A percentile compares a stretch with the other conserved stretches of the same genome.
These are phyloP conservation scores for Penstemon newberryi DNA, from an alignment of 257 asterid genomes.

Conservation along the genomic window DNA sequence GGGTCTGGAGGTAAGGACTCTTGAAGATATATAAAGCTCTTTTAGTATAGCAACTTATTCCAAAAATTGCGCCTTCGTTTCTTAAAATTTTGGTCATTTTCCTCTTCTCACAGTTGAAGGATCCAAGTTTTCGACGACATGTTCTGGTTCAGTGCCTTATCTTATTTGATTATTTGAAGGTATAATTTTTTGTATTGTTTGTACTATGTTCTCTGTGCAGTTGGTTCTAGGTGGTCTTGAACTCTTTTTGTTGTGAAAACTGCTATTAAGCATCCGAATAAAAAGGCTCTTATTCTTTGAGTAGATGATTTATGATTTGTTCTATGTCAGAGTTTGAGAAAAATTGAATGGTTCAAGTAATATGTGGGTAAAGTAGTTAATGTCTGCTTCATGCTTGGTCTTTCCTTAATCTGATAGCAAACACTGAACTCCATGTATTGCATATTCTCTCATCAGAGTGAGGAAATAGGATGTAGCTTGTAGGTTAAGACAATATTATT, in stretches of 20 bases:
- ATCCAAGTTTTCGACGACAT: conserved; percentile 97
- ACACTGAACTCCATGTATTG: neutral
- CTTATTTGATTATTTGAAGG: conserved; percentile 94
- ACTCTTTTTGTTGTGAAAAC: conserved; percentile 21
- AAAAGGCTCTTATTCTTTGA: neutral
- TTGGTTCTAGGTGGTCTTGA: conserved; percentile 4
- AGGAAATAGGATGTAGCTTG: conserved; percentile 11
- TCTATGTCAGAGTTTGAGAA: conserved; percentile 16
- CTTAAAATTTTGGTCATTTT: conserved; percentile 20
- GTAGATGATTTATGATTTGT: conserved; percentile 16
- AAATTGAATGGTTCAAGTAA: conserved; percentile 6
- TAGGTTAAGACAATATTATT: conserved; percentile 7
- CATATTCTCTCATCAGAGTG: neutral
- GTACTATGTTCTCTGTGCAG: conserved; percentile 5
- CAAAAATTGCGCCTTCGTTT: conserved; percentile 22
- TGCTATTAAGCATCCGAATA: conserved; percentile 12
- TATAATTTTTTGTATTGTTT: conserved; percentile 36
- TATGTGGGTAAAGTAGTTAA: conserved; percentile 17
- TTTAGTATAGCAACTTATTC: conserved; percentile 20
- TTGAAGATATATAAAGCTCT: conserved; percentile 7
- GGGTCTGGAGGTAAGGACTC: conserved; percentile 86
- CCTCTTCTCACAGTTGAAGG: conserved; percentile 67
- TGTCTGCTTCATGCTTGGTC: conserved; percentile 19
- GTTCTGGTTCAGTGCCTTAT: conserved; percentile 93
- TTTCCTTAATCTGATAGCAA: conserved; percentile 19